Evolutionary conservation across 2,329 filamentous ascomycete species (phyloP).

Genomic region (Ceratocystis variospora): DNA sequence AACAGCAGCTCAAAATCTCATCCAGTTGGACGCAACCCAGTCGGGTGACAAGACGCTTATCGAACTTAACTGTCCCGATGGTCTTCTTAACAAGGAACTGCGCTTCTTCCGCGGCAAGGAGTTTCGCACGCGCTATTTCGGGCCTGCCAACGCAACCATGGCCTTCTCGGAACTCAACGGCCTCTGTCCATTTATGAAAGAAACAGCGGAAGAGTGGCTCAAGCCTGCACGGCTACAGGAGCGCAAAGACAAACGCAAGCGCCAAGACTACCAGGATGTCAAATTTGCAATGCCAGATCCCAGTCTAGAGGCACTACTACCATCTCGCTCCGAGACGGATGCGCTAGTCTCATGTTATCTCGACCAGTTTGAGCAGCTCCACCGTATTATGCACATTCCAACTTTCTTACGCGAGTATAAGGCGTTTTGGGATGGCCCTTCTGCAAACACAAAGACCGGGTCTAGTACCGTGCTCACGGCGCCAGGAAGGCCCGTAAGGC

Average conservation of each 20-base stretch:
- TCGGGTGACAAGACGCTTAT: slow-evolving; percentile 28
- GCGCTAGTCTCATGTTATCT: slow-evolving; percentile 38
- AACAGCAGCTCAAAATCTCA: neutral
- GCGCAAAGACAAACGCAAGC: slow-evolving; percentile 41
- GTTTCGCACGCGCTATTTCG: slow-evolving; percentile 47
- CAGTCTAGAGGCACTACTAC: slow-evolving; percentile 38
- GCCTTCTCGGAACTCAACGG: slow-evolving; percentile 46
- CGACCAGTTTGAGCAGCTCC: slow-evolving; percentile 42
- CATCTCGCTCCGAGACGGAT: slow-evolving; percentile 35
- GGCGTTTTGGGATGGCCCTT: slow-evolving; percentile 38
- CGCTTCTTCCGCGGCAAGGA: slow-evolving; percentile 46
- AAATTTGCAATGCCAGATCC: slow-evolving; percentile 35
- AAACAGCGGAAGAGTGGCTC: slow-evolving; percentile 48
- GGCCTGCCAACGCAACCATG: slow-evolving; percentile 47
- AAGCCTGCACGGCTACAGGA: slow-evolving; percentile 42
- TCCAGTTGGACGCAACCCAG: slow-evolving; percentile 24
- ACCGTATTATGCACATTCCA: slow-evolving; percentile 46
- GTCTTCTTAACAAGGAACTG: slow-evolving; percentile 34
- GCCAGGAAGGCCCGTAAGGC: slow-evolving; percentile 26
- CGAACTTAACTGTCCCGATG: slow-evolving; percentile 28
- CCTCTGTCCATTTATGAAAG: slow-evolving; percentile 46
- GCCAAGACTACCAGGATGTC: slow-evolving; percentile 39
- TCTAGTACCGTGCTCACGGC: neutral
- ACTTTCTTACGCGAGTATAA: slow-evolving; percentile 44
- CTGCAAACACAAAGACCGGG: slow-evolving; percentile 18